Evolutionary conservation across 495 filamentous ascomycete genomes (phyloP), one percentile per base, ranked within the genome.

Genomic region (Penicillium macrosclerotiorum): DNA sequence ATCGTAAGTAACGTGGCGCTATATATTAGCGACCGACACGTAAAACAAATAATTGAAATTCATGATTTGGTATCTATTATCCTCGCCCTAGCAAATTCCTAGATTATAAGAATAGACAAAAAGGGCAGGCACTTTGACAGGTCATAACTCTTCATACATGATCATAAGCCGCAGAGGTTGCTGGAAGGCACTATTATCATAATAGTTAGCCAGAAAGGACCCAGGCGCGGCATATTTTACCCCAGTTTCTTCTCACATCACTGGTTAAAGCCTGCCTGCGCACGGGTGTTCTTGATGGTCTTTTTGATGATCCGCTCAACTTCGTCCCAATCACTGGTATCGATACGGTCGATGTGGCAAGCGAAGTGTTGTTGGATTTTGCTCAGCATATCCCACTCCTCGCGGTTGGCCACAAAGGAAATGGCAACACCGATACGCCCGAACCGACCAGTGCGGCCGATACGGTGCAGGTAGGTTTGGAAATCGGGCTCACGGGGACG

Each of bases 391-490:
- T 75, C 50, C 78, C 80, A 96, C 59, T 85, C 89, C 45, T 78
- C 77, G 43, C 77, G 77, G 69, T 90, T 89, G 30, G 85, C 82
- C 22, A 99, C 88, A 52, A 99, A 95, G 47, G 82, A 88, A 57
- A 99, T 90, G 27, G 86, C 86, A 47, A 97, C 91, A 54, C 94
- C 94, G n/a, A 95, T 89, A 62, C 92, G 90, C 20, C 94, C 94
- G 60, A 97, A 99, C 32, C 94, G 88, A 41, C 94, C 94, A 1
- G 94, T 97, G 61, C 93, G 89, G 46, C 93, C 93, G 61, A 97
- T 97, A 65, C 93, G 88, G 77, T 99, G 93, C 30, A 99, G 86
- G 62, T 99, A 99, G 4, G 94, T 97, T 67, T 96, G 89, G 18
- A 78, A 78, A 57, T 99, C 93, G 2, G 90, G 82, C 26, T 69